A percentile compares a stretch with the other conserved stretches of the same genome.
Conservation (phyloP, 1,139 yeast genomes). For the Blastobotrys illinoisensis region DNA sequence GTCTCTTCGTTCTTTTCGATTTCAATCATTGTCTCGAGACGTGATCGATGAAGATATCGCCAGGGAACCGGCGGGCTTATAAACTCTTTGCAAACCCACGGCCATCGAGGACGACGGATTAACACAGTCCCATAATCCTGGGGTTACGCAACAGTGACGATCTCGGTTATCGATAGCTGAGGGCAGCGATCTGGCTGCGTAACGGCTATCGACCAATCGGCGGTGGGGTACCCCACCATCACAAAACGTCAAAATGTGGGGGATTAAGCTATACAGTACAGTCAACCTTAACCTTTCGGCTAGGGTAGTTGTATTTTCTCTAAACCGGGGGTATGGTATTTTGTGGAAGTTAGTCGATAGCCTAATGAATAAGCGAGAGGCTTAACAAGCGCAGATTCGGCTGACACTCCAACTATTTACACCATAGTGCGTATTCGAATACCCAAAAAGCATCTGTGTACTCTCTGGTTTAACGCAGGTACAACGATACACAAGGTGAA, state of each 20-base stretch:
- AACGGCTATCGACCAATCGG: neutral
- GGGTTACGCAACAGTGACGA: neutral
- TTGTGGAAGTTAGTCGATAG: no score
- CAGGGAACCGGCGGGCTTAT: neutral
- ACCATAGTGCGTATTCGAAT: no score
- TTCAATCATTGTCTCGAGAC: neutral
- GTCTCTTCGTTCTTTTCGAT: neutral
- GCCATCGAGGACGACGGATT: neutral
- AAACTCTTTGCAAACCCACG: neutral
- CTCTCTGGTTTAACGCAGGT: no score
- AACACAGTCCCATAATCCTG: neutral
- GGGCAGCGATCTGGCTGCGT: neutral
- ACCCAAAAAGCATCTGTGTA: no score
- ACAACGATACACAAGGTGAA: no score
- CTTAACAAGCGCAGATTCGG: no score
- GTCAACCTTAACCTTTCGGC: no score
- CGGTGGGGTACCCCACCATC: neutral
- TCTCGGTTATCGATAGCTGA: neutral
- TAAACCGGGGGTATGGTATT: no score
- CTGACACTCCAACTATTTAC: no score
- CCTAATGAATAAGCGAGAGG: no score
- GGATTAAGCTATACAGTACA: neutral
- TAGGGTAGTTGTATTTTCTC: no score
- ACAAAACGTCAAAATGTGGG: neutral
- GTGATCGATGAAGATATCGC: neutral